These are phyloP conservation scores for Sambucus nigra DNA, from an alignment of 129 eudicot species.

Conservation along the genomic window DNA sequence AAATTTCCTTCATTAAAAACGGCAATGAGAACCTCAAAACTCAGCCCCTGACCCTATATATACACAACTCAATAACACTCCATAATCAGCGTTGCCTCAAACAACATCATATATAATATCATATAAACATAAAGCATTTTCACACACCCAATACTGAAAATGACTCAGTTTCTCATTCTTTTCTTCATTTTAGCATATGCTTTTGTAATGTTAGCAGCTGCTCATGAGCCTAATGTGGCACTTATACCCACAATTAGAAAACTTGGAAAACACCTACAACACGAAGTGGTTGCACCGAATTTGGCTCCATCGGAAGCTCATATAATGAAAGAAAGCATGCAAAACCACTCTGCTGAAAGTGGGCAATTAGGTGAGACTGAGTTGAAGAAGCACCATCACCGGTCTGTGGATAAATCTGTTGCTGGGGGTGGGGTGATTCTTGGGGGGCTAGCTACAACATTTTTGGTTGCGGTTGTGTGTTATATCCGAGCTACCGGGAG, in stretches of 20 bases:
- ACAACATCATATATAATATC: not conserved
- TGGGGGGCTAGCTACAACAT: slow-evolving; percentile 33
- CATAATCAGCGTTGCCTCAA: not conserved
- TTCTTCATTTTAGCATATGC: not conserved
- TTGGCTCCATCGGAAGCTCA: slow-evolving; percentile 8
- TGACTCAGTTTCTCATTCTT: not conserved
- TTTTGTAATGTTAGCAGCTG: slow-evolving; percentile 1
- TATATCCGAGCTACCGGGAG: slow-evolving; percentile 40
- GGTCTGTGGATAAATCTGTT: slow-evolving; percentile 14
- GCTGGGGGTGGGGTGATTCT: slow-evolving; percentile 38
- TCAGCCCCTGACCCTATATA: not conserved
- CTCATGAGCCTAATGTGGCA: not conserved
- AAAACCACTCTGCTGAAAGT: not conserved
- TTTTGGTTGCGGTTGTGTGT: slow-evolving; percentile 26
- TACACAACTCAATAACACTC: not conserved
- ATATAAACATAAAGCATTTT: not conserved
- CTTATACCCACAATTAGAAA: not conserved
- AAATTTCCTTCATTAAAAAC: not conserved
- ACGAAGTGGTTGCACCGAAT: not conserved
- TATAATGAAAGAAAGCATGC: not conserved
- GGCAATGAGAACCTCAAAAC: not conserved
- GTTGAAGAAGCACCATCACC: slow-evolving; percentile 2
- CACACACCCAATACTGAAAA: not conserved
- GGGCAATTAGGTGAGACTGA: not conserved
- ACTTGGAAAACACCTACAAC: slow-evolving; percentile 9